These are phyloP conservation scores for Saturnispora saitoi DNA, from an alignment of 805 yeast species.

Conservation along the genomic window DNA sequence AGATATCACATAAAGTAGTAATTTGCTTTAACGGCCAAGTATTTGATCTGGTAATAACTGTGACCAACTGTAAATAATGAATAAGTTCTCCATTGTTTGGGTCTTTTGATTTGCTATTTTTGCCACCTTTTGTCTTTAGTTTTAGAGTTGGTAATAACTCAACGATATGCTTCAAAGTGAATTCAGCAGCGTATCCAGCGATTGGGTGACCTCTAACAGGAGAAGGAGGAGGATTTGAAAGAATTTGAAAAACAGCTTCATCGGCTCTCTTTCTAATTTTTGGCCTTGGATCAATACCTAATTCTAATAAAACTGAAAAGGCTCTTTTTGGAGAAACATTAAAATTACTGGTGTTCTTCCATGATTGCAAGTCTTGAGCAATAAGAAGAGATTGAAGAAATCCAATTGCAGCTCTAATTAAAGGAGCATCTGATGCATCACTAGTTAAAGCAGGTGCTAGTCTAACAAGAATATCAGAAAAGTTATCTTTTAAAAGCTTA, in stretches of 20 bases:
- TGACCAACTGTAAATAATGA: constrained; percentile 70
- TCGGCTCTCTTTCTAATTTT: constrained; percentile 92
- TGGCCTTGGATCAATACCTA: constrained; percentile 83
- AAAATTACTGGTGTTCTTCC: constrained; percentile 51
- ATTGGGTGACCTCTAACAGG: constrained; percentile 77
- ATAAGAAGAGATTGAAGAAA: constrained; percentile 69
- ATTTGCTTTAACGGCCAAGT: constrained; percentile 75
- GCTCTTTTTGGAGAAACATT: constrained; percentile 74
- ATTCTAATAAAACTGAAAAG: constrained; percentile 63
- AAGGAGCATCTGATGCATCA: constrained; percentile 66
- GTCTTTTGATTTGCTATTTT: constrained; percentile 38
- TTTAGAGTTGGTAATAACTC: constrained; percentile 34
- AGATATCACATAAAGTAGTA: constrained; percentile 64
- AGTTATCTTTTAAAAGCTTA: constrained; percentile 60
- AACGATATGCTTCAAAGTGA: constrained; percentile 49
- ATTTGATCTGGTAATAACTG: constrained; percentile 58
- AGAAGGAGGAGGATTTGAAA: constrained; percentile 59
- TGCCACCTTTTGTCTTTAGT: constrained; percentile 10
- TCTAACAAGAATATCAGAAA: constrained; percentile 67
- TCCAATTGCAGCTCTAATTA: constrained; percentile 77
- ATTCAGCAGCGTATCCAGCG: constrained; percentile 57
- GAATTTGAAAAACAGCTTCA: constrained; percentile 67
- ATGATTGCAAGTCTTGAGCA: constrained; percentile 72
- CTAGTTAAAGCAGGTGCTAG: constrained; percentile 74
- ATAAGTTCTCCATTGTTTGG: constrained; percentile 51